A percentile compares a stretch with the other conserved stretches of the same genome.
phyloP scores from a whole-genome alignment of 345 rosid species.

The Aquilaria malaccensis region DNA sequence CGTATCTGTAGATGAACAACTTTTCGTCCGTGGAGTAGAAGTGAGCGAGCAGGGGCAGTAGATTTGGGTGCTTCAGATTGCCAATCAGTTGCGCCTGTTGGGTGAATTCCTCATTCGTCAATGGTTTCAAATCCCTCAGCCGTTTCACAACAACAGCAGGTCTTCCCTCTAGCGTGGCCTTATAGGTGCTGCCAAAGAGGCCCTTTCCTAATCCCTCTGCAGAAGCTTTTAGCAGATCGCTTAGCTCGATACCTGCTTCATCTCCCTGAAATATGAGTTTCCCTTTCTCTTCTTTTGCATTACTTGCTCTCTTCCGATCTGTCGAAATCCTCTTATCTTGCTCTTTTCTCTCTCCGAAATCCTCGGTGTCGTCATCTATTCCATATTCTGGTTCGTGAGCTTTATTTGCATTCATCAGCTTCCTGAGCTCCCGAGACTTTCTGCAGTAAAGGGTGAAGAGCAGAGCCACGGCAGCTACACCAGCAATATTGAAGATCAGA shows the following conservation, averaged over 20 bases:
- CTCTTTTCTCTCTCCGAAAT: slow-evolving; percentile 1
- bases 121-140: slow-evolving; percentile 37
- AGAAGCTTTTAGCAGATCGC: slow-evolving; percentile 41
- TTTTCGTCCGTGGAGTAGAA: slow-evolving; percentile 66
- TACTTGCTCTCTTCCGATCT: background rate
- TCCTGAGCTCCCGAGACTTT: slow-evolving; percentile 22
- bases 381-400: background rate
- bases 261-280: slow-evolving; percentile 30
- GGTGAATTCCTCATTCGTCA: slow-evolving; percentile 32
- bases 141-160: slow-evolving; percentile 35
- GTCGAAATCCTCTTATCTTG: slow-evolving; percentile 2
- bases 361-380: background rate
- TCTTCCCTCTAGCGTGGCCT: slow-evolving; percentile 28
- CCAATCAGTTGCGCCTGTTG: slow-evolving; percentile 25
- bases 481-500: slow-evolving; percentile 22
- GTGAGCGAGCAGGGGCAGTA: slow-evolving; percentile 62
- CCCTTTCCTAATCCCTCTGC: slow-evolving; percentile 52
- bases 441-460: slow-evolving; percentile 26
- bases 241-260: slow-evolving; percentile 20
- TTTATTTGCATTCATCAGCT: slow-evolving; percentile 7
- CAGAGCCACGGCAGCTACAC: slow-evolving; percentile 27
- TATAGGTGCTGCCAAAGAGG: slow-evolving; percentile 39
- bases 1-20: slow-evolving; percentile 31
- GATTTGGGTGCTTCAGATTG: slow-evolving; percentile 36
- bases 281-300: slow-evolving; percentile 13